A percentile compares a stretch with the other conserved stretches of the same genome.
Conservation (phyloP, 352 stramenopile genomes). For the Globisporangium nagaii region DNA sequence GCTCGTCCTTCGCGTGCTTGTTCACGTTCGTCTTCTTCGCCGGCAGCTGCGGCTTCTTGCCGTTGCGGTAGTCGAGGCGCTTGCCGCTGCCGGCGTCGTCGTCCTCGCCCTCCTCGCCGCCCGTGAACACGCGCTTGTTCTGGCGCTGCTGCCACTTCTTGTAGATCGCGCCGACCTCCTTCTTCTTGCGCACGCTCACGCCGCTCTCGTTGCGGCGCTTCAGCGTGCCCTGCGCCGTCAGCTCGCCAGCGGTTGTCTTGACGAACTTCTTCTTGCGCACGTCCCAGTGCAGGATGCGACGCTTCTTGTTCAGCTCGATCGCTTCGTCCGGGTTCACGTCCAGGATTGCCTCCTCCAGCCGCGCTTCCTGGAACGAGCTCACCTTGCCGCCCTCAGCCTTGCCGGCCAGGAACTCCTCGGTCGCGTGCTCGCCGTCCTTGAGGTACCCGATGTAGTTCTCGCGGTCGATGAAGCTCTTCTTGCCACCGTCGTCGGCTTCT, state of each 20-base stretch:
- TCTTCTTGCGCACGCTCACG: slow-evolving; percentile 80
- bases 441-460: slow-evolving; percentile 87
- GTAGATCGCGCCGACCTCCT: slow-evolving; percentile 89
- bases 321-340: slow-evolving; percentile 98
- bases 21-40: slow-evolving; percentile 48
- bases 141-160: slow-evolving; percentile 92
- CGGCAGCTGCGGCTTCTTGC: slow-evolving; percentile 59
- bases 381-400: slow-evolving; percentile 69
- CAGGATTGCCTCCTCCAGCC: slow-evolving; percentile 95
- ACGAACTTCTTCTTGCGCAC: slow-evolving; percentile 97
- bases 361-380: slow-evolving; percentile 73
- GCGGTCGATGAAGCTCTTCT: slow-evolving; percentile 62
- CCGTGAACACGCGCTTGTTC: slow-evolving; percentile 76
- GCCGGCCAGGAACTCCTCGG: slow-evolving; percentile 69
- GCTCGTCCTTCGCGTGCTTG: slow-evolving; percentile 74
- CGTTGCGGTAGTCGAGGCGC: slow-evolving; percentile 69
- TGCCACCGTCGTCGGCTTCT: slow-evolving; percentile 21
- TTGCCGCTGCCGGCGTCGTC: slow-evolving; percentile 36
- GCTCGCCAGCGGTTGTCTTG: slow-evolving; percentile 89
- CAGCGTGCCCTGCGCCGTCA: slow-evolving; percentile 72
- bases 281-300: slow-evolving; percentile 98
- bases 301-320: slow-evolving; percentile 96
- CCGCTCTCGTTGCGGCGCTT: slow-evolving; percentile 86
- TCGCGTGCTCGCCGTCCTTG: slow-evolving; percentile 72
- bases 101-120: slow-evolving; percentile 65